Evolutionary conservation across 1,284 basidiomycete species (phyloP).

Genomic region (Trametes sp.): DNA sequence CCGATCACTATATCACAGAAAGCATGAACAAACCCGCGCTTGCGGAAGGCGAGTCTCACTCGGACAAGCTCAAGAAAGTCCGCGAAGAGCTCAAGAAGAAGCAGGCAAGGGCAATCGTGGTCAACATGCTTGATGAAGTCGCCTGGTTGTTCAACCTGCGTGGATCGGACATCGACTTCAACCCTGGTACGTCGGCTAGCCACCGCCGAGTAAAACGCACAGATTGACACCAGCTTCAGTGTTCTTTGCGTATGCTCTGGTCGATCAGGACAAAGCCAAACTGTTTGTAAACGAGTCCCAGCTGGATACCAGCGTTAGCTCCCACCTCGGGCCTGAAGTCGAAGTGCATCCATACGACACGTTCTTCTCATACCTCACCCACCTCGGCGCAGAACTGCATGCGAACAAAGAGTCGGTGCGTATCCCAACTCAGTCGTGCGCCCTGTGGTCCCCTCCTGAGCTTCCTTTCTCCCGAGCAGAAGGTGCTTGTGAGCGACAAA

Average conservation of each 20-base stretch:
- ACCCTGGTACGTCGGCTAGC: slow-evolving; percentile 62
- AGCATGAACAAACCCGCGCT: not conserved
- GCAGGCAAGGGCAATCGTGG: slow-evolving; percentile 73
- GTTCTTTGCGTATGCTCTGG: slow-evolving; percentile 92
- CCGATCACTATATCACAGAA: not conserved
- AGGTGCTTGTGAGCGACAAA: slow-evolving; percentile 74
- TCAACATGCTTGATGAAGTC: slow-evolving; percentile 88
- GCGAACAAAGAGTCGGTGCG: slow-evolving; percentile 55
- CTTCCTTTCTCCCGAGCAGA: slow-evolving; percentile 42
- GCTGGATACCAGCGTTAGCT: slow-evolving; percentile 62
- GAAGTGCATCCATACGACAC: slow-evolving; percentile 75
- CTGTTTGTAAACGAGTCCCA: slow-evolving; percentile 81
- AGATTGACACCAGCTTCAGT: slow-evolving; percentile 52
- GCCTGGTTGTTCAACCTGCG: slow-evolving; percentile 97
- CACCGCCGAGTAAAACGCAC: too few relatives aligned
- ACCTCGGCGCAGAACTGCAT: slow-evolving; percentile 55
- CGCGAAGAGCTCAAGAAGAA: slow-evolving; percentile 72
- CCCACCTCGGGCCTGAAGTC: slow-evolving; percentile 69
- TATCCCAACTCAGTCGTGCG: not conserved
- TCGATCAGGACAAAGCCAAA: slow-evolving; percentile 71
- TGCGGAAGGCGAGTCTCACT: slow-evolving; percentile 63
- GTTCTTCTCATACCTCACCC: slow-evolving; percentile 70
- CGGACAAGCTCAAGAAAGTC: slow-evolving; percentile 73
- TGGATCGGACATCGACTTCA: slow-evolving; percentile 92
- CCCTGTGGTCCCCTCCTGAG: not conserved